A percentile compares a stretch with the other conserved stretches of the same genome.
Evolutionary conservation across 164 flowering plant genomes (phyloP).

Genomic region (Pachysandra terminalis): DNA sequence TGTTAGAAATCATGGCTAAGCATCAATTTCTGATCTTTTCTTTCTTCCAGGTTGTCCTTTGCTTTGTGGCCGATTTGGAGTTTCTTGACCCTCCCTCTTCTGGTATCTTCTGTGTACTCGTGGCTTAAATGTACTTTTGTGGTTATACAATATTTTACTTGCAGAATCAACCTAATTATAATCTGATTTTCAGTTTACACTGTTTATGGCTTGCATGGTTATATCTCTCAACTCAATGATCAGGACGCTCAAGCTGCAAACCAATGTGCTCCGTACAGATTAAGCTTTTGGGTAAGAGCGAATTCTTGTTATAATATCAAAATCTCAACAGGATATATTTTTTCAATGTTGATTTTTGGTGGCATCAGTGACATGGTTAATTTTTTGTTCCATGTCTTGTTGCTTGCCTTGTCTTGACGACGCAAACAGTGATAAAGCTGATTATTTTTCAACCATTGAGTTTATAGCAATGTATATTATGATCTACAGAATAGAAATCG

Average conservation of each 20-base stretch:
- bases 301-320: slow-evolving; percentile 12
- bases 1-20: not conserved
- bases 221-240: slow-evolving; percentile 44
- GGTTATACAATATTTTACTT: not conserved
- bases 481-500: no score
- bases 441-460: not conserved
- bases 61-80: slow-evolving; percentile 97
- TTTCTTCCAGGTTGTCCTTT: slow-evolving; percentile 57
- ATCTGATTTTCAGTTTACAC: slow-evolving; percentile 70
- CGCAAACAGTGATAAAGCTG: not conserved
- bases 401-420: slow-evolving; percentile 6
- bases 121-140: not conserved
- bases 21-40: not conserved
- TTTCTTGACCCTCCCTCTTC: slow-evolving; percentile 82
- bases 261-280: slow-evolving; percentile 54
- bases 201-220: slow-evolving; percentile 81
- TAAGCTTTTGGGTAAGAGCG: slow-evolving; percentile 21
- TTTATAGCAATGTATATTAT: no score
- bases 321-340: slow-evolving; percentile 9
- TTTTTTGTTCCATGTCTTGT: not conserved
- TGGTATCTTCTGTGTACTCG: slow-evolving; percentile 41
- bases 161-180: slow-evolving; percentile 9
- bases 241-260: slow-evolving; percentile 41
- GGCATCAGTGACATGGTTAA: slow-evolving; percentile 4
- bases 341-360: slow-evolving; percentile 8